Evolutionary conservation across 2,329 filamentous ascomycete genomes (phyloP).

Genomic region (Paraconiothyrium sp.): DNA sequence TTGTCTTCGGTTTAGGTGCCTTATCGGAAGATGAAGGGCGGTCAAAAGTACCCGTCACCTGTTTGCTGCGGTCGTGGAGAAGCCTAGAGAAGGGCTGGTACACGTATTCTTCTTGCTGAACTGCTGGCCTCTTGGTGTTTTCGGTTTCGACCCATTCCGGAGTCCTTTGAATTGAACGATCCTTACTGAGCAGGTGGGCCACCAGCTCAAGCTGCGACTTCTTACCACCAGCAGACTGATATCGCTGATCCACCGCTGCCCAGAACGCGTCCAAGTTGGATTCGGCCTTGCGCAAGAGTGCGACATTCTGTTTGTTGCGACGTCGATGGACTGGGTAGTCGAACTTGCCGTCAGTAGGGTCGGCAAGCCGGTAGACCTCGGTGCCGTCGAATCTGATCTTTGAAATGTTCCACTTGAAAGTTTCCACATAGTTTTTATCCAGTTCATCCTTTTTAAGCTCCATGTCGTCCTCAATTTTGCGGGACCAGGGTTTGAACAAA

Average conservation of each 20-base stretch:
- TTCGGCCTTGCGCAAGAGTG: conserved; percentile 59
- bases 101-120: neutral
- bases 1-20: neutral
- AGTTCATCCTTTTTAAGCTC: neutral
- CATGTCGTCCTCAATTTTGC: too few relatives aligned
- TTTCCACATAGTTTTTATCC: neutral
- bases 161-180: neutral
- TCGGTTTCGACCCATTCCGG: conserved; percentile 9
- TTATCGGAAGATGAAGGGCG: neutral
- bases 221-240: neutral
- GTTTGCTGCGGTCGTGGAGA: neutral
- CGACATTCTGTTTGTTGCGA: conserved; percentile 57
- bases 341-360: conserved; percentile 55
- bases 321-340: conserved; percentile 60
- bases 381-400: neutral
- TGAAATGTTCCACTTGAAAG: neutral
- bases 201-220: neutral
- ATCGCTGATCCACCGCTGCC: neutral
- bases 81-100: neutral
- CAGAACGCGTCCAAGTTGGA: conserved; percentile 52
- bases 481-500: too few relatives aligned
- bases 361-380: conserved; percentile 11
- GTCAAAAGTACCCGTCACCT: neutral
- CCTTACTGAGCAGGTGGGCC: conserved; percentile 3
- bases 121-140: neutral